Conservation (phyloP, 2,329 filamentous ascomycete genomes). For the Moelleriella libera region DNA sequence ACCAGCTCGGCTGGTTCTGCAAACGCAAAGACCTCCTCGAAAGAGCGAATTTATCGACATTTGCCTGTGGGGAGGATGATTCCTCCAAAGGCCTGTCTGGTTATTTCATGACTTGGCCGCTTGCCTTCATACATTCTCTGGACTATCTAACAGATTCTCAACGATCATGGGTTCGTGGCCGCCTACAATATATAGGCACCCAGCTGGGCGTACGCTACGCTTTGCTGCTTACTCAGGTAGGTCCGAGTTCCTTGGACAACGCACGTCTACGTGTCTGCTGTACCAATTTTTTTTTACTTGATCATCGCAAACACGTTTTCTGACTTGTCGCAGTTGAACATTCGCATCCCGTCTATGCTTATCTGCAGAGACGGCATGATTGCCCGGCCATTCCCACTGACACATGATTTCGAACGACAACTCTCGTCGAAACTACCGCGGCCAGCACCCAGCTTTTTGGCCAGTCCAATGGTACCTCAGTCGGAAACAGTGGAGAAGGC, state of each 20-base stretch:
- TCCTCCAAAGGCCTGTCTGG: conserved; percentile 39
- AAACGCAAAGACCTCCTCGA: conserved; percentile 26
- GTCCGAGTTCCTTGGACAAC: conserved; percentile 4
- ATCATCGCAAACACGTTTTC: neutral
- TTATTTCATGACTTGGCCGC: conserved; percentile 45
- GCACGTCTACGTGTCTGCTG: neutral
- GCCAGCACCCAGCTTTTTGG: conserved; percentile 18
- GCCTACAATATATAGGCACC: conserved; percentile 38
- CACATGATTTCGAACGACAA: conserved; percentile 29
- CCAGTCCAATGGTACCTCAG: conserved; percentile 31
- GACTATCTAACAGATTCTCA: conserved; percentile 47
- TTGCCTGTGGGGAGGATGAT: conserved; percentile 34
- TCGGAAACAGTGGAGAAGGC: conserved; percentile 32
- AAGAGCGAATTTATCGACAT: conserved; percentile 26
- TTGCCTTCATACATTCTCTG: conserved; percentile 37
- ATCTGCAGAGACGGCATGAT: conserved; percentile 39
- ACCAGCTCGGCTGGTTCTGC: conserved; percentile 44
- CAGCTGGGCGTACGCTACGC: conserved; percentile 45
- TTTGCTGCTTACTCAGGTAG: conserved; percentile 37
- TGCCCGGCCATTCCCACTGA: conserved; percentile 25
- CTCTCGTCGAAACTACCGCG: conserved; percentile 23
- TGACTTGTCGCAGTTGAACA: conserved; percentile 28
- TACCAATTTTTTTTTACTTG: neutral
- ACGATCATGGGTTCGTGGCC: conserved; percentile 37
- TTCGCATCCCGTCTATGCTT: conserved; percentile 48